These are phyloP conservation scores for Hymenoscyphus scutula DNA, from an alignment of 2,329 filamentous ascomycete species.

Conservation along the genomic window DNA sequence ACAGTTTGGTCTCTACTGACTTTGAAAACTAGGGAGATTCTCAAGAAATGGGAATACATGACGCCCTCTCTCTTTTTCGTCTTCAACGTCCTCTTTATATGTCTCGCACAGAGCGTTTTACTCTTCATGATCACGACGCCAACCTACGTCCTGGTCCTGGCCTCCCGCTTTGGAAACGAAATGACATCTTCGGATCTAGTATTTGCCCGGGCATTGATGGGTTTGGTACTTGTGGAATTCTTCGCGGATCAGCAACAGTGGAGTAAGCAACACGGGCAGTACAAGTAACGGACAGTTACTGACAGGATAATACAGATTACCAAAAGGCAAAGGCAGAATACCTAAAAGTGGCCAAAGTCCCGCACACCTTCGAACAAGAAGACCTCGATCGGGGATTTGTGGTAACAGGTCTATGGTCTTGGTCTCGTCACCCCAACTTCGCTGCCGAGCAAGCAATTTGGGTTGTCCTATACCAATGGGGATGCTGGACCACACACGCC, in stretches of 20 bases:
- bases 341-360: constrained; percentile 67
- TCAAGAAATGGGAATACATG: constrained; percentile 58
- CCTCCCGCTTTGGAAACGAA: constrained; percentile 59
- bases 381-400: constrained; percentile 90
- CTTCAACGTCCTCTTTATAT: constrained; percentile 89
- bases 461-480: constrained; percentile 87
- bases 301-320: constrained; percentile 52
- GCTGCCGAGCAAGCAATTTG: constrained; percentile 88
- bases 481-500: constrained; percentile 67
- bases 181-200: constrained; percentile 54
- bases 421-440: constrained; percentile 93
- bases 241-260: constrained; percentile 93
- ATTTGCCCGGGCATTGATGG: constrained; percentile 54
- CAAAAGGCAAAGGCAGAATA: constrained; percentile 80
- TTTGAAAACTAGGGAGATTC: constrained; percentile 56
- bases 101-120: constrained; percentile 76
- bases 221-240: constrained; percentile 64
- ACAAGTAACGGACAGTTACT: constrained; percentile 4
- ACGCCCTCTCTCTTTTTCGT: constrained; percentile 67
- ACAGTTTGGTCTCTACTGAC: constrained; percentile 1
- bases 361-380: constrained; percentile 60
- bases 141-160: constrained; percentile 77
- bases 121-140: constrained; percentile 78
- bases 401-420: constrained; percentile 79
- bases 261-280: constrained; percentile 49